A percentile compares a stretch with the other conserved stretches of the same genome.
Evolutionary conservation across 331 rosid genomes (phyloP).

Genomic region (Quercus tomentella): DNA sequence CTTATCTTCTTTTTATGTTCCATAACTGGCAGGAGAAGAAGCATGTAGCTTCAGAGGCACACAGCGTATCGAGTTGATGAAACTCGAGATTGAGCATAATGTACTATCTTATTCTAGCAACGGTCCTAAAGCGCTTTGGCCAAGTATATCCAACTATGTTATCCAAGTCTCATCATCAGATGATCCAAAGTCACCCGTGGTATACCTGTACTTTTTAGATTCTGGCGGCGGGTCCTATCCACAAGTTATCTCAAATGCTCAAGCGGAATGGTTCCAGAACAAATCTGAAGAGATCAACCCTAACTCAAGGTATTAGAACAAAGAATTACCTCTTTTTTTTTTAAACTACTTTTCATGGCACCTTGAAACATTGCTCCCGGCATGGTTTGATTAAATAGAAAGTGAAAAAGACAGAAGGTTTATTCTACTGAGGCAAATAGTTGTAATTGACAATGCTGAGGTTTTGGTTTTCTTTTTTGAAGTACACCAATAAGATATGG

Average conservation of each 20-base stretch:
- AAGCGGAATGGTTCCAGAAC: conserved; percentile 59
- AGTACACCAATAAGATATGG: not conserved
- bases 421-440: not conserved
- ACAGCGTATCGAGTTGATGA: conserved; percentile 49
- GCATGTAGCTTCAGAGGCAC: conserved; percentile 74
- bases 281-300: conserved; percentile 53
- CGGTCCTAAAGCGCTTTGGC: conserved; percentile 80
- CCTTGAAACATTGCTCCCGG: not conserved
- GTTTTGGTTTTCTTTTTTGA: not conserved
- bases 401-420: not conserved
- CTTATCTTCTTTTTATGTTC: too few species aligned
- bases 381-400: not conserved
- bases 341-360: not conserved
- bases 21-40: conserved; percentile 32
- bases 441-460: not conserved
- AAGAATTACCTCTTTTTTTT: not conserved
- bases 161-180: conserved; percentile 46
- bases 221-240: conserved; percentile 96
- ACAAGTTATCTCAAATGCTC: conserved; percentile 61
- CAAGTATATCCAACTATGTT: conserved; percentile 74
- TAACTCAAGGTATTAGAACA: conserved; percentile 46
- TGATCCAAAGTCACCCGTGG: conserved; percentile 43
- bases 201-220: conserved; percentile 71
- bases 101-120: conserved; percentile 41
- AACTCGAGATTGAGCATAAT: conserved; percentile 45